Evolutionary conservation across 768 basidiomycete species (phyloP).

Genomic region (Megacollybia marginata): DNA sequence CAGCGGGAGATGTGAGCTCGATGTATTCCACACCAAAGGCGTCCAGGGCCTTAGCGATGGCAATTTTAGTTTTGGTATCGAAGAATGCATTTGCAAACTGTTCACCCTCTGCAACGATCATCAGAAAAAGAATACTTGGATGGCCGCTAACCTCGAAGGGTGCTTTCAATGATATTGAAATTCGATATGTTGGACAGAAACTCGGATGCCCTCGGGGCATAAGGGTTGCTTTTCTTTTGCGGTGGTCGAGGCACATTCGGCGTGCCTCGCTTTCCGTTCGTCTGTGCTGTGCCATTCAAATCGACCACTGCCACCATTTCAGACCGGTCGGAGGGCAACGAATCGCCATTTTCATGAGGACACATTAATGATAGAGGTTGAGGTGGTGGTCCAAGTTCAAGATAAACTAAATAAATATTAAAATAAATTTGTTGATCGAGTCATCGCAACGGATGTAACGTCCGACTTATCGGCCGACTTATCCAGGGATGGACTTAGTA

Average conservation of each 20-base stretch:
- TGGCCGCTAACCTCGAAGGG: slow-evolving; percentile 69
- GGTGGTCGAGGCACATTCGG: slow-evolving; percentile 19
- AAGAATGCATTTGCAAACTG: slow-evolving; percentile 99
- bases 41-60: slow-evolving; percentile 96
- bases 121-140: slow-evolving; percentile 5
- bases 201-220: slow-evolving; percentile 86
- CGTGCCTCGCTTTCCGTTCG: slow-evolving; percentile 25
- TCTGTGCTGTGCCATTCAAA: slow-evolving; percentile 31
- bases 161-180: slow-evolving; percentile 96
- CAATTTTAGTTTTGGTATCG: slow-evolving; percentile 99
- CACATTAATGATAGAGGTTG: slow-evolving; percentile 43
- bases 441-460: background rate
- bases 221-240: slow-evolving; percentile 58
- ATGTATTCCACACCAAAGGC: slow-evolving; percentile 99
- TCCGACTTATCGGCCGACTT: background rate
- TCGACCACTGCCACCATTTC: slow-evolving; percentile 74
- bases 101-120: slow-evolving; percentile 69
- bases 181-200: slow-evolving; percentile 90
- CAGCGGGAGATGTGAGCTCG: slow-evolving; percentile 96
- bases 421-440: background rate
- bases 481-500: background rate
- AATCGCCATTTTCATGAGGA: slow-evolving; percentile 48
- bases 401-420: background rate
- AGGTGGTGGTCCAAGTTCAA: too few relatives aligned
- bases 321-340: slow-evolving; percentile 31